These are phyloP conservation scores for Entomortierella parvispora DNA, from an alignment of 192 early-diverging fungal species.

Conservation along the genomic window DNA sequence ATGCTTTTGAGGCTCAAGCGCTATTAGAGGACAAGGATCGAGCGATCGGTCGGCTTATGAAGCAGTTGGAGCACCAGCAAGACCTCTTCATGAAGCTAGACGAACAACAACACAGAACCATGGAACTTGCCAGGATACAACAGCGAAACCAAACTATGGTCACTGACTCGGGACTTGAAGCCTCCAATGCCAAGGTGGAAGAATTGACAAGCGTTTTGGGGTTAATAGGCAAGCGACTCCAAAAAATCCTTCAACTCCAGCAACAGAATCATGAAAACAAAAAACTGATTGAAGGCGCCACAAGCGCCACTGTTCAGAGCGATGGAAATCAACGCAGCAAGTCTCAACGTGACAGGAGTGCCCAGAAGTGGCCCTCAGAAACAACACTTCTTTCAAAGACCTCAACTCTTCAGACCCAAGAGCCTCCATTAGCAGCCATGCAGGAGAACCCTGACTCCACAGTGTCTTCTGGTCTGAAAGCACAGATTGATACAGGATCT, in stretches of 20 bases:
- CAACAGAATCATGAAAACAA: slow-evolving; percentile 14
- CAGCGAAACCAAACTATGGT: slow-evolving; percentile 13
- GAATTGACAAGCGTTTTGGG: slow-evolving; percentile 15
- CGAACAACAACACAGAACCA: slow-evolving; percentile 43
- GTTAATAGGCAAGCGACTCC: slow-evolving; percentile 11
- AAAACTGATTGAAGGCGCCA: background rate
- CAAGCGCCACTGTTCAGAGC: background rate
- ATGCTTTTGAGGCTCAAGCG: slow-evolving; percentile 25
- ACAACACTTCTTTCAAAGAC: slow-evolving; percentile 12
- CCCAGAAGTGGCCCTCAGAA: slow-evolving; percentile 22
- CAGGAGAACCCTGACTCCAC: slow-evolving; percentile 24
- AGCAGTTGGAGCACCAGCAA: slow-evolving; percentile 43
- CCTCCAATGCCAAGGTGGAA: slow-evolving; percentile 4
- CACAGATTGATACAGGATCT: background rate
- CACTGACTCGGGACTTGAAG: background rate
- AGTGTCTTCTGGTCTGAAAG: slow-evolving; percentile 4
- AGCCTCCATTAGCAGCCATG: background rate
- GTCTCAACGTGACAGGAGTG: background rate
- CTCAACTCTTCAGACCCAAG: background rate
- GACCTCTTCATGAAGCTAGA: slow-evolving; percentile 33
- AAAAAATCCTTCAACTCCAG: slow-evolving; percentile 20
- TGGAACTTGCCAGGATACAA: slow-evolving; percentile 23
- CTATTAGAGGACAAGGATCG: slow-evolving; percentile 49
- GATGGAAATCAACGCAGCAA: background rate
- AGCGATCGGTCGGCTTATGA: slow-evolving; percentile 51